phyloP scores from a whole-genome alignment of 441 rosid genomes.

The Gossypium armourianum region DNA sequence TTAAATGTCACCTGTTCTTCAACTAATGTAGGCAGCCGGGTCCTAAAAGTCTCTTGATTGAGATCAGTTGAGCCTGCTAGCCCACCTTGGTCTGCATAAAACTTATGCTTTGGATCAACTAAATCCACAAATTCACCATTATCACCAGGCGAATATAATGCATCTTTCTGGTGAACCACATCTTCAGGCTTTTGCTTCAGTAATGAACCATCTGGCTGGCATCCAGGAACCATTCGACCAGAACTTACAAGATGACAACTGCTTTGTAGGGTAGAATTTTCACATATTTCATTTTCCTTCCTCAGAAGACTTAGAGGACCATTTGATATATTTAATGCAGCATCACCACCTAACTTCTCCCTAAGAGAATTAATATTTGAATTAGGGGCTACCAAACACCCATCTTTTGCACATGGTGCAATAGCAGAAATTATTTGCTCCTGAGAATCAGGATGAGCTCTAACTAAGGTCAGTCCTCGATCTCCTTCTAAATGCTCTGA shows the following conservation, averaged over 20 bases:
- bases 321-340: constrained; percentile 28
- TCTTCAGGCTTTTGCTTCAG: constrained; percentile 34
- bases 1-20: constrained; percentile 35
- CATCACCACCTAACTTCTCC: constrained; percentile 31
- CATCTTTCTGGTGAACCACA: constrained; percentile 29
- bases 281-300: constrained; percentile 21
- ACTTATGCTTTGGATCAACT: constrained; percentile 26
- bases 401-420: constrained; percentile 17
- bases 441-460: constrained; percentile 29
- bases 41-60: constrained; percentile 18
- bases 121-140: constrained; percentile 22
- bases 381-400: constrained; percentile 25
- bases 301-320: constrained; percentile 24
- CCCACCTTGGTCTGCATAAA: constrained; percentile 28
- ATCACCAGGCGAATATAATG: constrained; percentile 21
- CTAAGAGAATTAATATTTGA: constrained; percentile 28
- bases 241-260: constrained; percentile 26
- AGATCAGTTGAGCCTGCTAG: constrained; percentile 32
- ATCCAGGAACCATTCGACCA: constrained; percentile 24
- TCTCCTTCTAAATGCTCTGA: constrained; percentile 27
- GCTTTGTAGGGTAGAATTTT: constrained; percentile 32
- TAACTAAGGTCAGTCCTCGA: constrained; percentile 22
- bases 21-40: constrained; percentile 22
- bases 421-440: constrained; percentile 23
- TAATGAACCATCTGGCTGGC: constrained; percentile 28